Conservation (phyloP, 352 stramenopile species). For the Pilasporangium apinafurcum region DNA sequence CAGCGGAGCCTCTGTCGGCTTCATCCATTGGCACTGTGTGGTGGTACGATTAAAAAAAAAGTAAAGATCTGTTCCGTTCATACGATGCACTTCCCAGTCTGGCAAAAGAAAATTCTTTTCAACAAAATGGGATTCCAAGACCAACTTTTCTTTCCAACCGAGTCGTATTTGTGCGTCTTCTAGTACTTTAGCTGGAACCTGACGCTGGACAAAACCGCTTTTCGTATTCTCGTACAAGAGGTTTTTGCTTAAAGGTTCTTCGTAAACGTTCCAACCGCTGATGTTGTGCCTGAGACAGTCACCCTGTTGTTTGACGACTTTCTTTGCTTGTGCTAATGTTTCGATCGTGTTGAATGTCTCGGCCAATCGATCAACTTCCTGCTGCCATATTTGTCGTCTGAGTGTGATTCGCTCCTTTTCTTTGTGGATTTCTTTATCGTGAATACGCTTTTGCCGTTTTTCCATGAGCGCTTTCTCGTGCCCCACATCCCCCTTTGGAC, state of each 20-base stretch:
- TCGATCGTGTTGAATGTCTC: constrained; percentile 49
- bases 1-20: constrained; percentile 18
- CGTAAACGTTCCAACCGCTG: constrained; percentile 39
- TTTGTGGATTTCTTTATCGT: constrained; percentile 14
- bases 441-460: constrained; percentile 21
- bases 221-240: constrained; percentile 50
- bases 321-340: constrained; percentile 28
- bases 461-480: constrained; percentile 22
- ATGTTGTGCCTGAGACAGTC: constrained; percentile 4
- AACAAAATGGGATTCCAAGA: constrained; percentile 31
- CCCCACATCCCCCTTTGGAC: constrained; percentile 29
- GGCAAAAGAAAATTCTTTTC: constrained; percentile 36
- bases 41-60: constrained; percentile 68
- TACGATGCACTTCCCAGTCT: constrained; percentile 55
- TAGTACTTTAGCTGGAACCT: constrained; percentile 38
- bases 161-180: constrained; percentile 23
- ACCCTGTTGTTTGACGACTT: constrained; percentile 16
- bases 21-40: constrained; percentile 51
- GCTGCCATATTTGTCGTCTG: constrained; percentile 28
- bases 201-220: constrained; percentile 59
- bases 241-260: constrained; percentile 52
- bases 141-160: constrained; percentile 67
- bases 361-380: constrained; percentile 30
- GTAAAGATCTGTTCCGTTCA: constrained; percentile 50
- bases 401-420: constrained; percentile 25